Percentiles rank a stretch among this genome's conserved stretches.
phyloP scores from a whole-genome alignment of 768 basidiomycete species.

The Lactarius psammicola region DNA sequence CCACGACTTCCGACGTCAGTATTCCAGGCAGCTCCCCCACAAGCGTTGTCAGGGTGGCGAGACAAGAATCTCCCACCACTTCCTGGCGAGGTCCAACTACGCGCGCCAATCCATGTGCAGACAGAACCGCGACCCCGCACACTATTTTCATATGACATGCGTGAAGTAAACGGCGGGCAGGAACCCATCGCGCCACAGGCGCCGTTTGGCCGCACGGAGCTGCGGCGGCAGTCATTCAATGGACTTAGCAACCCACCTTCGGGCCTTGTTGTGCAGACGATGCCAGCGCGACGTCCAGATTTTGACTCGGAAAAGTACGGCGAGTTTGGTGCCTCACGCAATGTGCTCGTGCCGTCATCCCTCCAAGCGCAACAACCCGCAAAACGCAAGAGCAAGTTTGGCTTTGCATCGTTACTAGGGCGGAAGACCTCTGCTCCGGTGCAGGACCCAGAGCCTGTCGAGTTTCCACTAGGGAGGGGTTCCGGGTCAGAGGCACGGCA shows the following conservation, averaged over 20 bases:
- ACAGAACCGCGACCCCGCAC: slow-evolving; percentile 60
- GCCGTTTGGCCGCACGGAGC: slow-evolving; percentile 57
- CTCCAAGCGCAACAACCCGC: slow-evolving; percentile 29
- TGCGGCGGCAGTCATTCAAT: slow-evolving; percentile 73
- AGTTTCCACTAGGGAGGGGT: slow-evolving; percentile 32
- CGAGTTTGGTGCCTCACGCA: slow-evolving; percentile 70
- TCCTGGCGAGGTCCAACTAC: slow-evolving; percentile 46
- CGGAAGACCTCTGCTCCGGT: slow-evolving; percentile 42
- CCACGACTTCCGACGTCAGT: slow-evolving; percentile 25
- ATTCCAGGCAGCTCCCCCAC: slow-evolving; percentile 6
- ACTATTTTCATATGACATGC: slow-evolving; percentile 59
- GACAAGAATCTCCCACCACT: slow-evolving; percentile 82
- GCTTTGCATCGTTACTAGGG: slow-evolving; percentile 63
- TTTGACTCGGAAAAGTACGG: slow-evolving; percentile 47
- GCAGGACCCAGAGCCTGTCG: slow-evolving; percentile 24
- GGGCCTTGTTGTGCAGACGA: slow-evolving; percentile 49
- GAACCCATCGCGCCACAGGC: slow-evolving; percentile 60
- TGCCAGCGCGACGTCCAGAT: slow-evolving; percentile 34
- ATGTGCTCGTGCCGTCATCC: slow-evolving; percentile 45
- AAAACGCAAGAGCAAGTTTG: slow-evolving; percentile 76
- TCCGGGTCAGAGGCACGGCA: slow-evolving; percentile 39
- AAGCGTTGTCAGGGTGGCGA: slow-evolving; percentile 39
- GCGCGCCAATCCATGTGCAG: slow-evolving; percentile 32
- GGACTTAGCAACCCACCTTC: slow-evolving; percentile 58
- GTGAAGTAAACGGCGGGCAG: slow-evolving; percentile 47